Conservation (phyloP, 116 monocot species). For the Trichopus zeylanicus region DNA sequence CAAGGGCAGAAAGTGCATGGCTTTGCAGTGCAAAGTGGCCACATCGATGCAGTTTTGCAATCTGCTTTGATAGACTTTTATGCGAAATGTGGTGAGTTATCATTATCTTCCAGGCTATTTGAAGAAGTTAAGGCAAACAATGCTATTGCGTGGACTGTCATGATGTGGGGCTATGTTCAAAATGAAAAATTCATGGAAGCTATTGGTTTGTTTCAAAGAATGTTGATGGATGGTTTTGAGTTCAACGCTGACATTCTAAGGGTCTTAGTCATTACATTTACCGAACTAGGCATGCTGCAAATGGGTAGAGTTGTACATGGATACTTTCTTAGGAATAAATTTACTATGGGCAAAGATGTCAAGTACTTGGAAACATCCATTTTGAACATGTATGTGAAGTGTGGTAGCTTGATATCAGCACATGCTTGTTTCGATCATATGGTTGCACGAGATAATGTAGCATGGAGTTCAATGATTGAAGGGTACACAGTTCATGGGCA, state of each 20-base stretch:
- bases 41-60: constrained; percentile 20
- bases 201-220: constrained; percentile 16
- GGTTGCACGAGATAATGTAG: constrained; percentile 23
- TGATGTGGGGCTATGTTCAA: constrained; percentile 31
- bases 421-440: constrained; percentile 27
- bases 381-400: constrained; percentile 40
- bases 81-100: constrained; percentile 28
- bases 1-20: constrained; percentile 32
- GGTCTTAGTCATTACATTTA: constrained; percentile 18
- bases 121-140: constrained; percentile 14
- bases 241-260: constrained; percentile 14
- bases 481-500: constrained; percentile 33
- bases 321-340: constrained; percentile 21
- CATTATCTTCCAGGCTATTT: constrained; percentile 16
- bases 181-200: constrained; percentile 19
- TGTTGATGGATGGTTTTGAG: constrained; percentile 13
- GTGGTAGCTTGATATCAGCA: constrained; percentile 22
- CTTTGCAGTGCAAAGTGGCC: constrained; percentile 20
- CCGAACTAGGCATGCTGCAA: constrained; percentile 13
- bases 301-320: constrained; percentile 32
- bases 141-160: constrained; percentile 11
- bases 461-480: constrained; percentile 41
- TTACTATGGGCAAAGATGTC: not conserved
- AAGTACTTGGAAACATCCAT: constrained; percentile 26
- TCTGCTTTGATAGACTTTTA: constrained; percentile 32